Evolutionary conservation across 495 filamentous ascomycete species (phyloP), one percentile per base, ranked within the genome.

Genomic region (Lasiosphaeria ovina): DNA sequence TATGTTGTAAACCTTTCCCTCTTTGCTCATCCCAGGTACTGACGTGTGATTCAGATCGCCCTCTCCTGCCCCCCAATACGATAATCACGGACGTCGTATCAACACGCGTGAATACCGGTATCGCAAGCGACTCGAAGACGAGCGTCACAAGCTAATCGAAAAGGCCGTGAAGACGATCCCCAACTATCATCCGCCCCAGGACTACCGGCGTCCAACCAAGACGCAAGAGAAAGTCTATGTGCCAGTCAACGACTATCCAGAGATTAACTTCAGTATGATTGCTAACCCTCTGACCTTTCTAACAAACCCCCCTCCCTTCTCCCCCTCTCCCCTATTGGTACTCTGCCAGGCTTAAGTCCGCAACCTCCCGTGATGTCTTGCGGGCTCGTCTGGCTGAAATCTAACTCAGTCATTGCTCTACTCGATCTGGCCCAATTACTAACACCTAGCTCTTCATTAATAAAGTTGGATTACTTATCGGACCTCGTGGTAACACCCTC

Each of bases 201-300:
- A 98, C 75, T 98, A 98, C 74, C 90, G 94, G 72, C 91, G 94
- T 57, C 94, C 94, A 42, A 96, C 92, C 69, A 98, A 98, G 89
- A 97, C 94, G 69, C 92, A 97, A 77, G 94, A 98, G 86, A 98
- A 98, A 85, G 93, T 98, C 87, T 98, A 98, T 75, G 94, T 98
- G 72, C 94, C 94, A 70, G 94, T 98, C 80, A 98, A 98, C 87
- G 95, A 99, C 78, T 99, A 99, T 80, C 95, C 95, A 83, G 95
- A 98, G 79, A 97, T 99, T 90, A 99, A 99, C 90, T 99, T 98
- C 91, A 98, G 94, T 98, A 97, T 90, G 93, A 93, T 93, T 89
- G 87, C 92, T 95, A 96, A 96, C 92, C 92, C 90, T 92, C 88
- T 90, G 88, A 90, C 87, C 76, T 78, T 85, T 85, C 77, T 78